A percentile compares a stretch with the other conserved stretches of the same genome.
phyloP scores from a whole-genome alignment of 2,329 filamentous ascomycete species.

The Fusarium sp. region DNA sequence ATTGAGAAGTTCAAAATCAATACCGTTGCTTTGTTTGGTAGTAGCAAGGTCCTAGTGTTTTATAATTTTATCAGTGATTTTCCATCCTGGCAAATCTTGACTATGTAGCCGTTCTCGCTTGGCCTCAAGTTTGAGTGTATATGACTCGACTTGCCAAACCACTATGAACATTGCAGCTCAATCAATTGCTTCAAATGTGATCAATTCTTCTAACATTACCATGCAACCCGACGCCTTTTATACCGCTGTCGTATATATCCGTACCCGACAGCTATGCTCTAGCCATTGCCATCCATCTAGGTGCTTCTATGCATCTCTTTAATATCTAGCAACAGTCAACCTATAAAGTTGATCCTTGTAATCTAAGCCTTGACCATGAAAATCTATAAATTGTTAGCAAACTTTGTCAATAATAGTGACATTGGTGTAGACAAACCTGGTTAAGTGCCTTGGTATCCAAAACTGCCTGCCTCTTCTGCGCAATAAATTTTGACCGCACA shows the following conservation, averaged over 20 bases:
- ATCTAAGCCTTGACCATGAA: constrained; percentile 72
- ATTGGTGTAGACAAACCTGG: constrained; percentile 73
- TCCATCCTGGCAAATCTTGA: neutral
- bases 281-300: constrained; percentile 1
- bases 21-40: too few relatives aligned
- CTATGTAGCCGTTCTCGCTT: neutral
- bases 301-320: constrained; percentile 8
- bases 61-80: neutral
- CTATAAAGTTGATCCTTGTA: neutral
- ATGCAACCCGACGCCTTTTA: constrained; percentile 19
- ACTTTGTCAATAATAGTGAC: constrained; percentile 28
- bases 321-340: neutral
- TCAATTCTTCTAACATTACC: constrained; percentile 7
- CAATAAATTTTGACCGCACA: constrained; percentile 84
- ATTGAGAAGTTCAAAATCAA: neutral
- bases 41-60: neutral
- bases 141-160: neutral
- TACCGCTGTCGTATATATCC: neutral
- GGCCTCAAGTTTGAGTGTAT: neutral
- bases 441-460: constrained; percentile 85
- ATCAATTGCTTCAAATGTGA: neutral
- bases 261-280: constrained; percentile 6
- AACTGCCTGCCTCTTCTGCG: constrained; percentile 86
- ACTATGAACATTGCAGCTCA: neutral
- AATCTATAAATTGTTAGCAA: constrained; percentile 60